Evolutionary conservation across 257 asterid species (phyloP).

Genomic region (Euphrasia confusa): DNA sequence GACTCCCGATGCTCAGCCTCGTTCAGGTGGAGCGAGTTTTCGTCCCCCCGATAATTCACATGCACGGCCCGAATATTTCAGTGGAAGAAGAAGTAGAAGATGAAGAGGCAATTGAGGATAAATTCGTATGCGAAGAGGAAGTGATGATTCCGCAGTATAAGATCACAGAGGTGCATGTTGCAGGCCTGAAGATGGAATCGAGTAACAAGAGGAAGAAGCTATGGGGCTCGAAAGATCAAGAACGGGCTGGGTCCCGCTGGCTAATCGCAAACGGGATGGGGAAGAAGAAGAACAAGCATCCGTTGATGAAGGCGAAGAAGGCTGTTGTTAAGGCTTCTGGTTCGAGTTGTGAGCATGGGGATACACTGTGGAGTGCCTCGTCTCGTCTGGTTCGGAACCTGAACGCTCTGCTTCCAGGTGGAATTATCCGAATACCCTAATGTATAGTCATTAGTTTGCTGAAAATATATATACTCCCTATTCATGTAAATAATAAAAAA

Average conservation of each 20-base stretch:
- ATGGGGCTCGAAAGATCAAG: conserved; percentile 79
- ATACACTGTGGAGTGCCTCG: conserved; percentile 83
- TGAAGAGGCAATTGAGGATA: conserved; percentile 22
- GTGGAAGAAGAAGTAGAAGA: conserved; percentile 46
- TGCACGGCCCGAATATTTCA: conserved; percentile 49
- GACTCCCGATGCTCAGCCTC: conserved; percentile 90
- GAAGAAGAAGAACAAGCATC: conserved; percentile 91
- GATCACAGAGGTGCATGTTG: conserved; percentile 74
- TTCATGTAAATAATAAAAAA: neutral
- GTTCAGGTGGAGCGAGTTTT: conserved; percentile 91
- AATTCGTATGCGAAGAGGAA: conserved; percentile 39
- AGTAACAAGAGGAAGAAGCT: conserved; percentile 50
- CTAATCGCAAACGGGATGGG: conserved; percentile 98
- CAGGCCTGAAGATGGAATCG: conserved; percentile 60
- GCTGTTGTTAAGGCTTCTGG: conserved; percentile 31
- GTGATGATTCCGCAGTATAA: conserved; percentile 51
- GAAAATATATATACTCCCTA: neutral
- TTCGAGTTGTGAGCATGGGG: conserved; percentile 46
- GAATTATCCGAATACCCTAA: conserved; percentile 41
- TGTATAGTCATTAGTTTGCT: conserved; percentile 2
- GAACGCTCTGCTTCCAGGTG: conserved; percentile 41
- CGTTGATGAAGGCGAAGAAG: conserved; percentile 68
- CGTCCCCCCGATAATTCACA: conserved; percentile 69
- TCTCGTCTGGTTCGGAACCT: conserved; percentile 54
- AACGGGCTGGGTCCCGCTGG: conserved; percentile 93